Evolutionary conservation across 2,329 filamentous ascomycete species (phyloP).

Genomic region (Nakataea oryzae): DNA sequence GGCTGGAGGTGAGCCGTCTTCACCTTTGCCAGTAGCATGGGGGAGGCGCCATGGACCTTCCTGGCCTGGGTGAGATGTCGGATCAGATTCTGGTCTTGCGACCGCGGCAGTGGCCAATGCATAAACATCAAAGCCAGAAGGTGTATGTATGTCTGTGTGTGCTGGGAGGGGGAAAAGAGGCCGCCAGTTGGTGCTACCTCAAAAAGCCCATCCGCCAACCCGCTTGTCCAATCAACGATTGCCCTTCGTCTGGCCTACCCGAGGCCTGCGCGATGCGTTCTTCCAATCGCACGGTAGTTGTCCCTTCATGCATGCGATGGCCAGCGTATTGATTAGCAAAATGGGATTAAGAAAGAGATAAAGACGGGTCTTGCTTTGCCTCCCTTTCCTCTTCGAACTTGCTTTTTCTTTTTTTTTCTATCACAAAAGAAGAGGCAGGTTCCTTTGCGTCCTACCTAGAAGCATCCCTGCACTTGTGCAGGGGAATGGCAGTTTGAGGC

Average conservation of each 20-base stretch:
- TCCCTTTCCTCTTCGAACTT: too few relatives aligned
- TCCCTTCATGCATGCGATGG: too few relatives aligned
- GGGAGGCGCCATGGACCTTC: background rate
- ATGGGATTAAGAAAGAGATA: too few relatives aligned
- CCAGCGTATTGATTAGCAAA: too few relatives aligned
- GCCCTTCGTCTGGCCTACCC: background rate
- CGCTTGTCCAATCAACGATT: background rate
- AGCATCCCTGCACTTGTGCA: too few relatives aligned
- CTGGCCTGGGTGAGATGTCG: background rate
- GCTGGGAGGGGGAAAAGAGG: too few relatives aligned
- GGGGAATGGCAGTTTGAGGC: background rate
- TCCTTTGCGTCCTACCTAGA: too few relatives aligned
- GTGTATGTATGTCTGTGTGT: too few relatives aligned
- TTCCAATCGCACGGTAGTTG: too few relatives aligned
- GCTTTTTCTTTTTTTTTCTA: too few relatives aligned
- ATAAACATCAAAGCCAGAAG: background rate
- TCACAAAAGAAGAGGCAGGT: too few relatives aligned
- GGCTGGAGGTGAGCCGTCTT: background rate
- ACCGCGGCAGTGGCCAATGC: background rate
- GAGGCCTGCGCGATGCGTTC: background rate
- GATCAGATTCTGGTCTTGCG: background rate
- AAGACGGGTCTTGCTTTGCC: too few relatives aligned
- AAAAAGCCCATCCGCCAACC: background rate
- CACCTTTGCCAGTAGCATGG: background rate
- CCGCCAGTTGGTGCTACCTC: background rate